Conservation (phyloP, 306 rosid species). For the Vigna hirtella region DNA sequence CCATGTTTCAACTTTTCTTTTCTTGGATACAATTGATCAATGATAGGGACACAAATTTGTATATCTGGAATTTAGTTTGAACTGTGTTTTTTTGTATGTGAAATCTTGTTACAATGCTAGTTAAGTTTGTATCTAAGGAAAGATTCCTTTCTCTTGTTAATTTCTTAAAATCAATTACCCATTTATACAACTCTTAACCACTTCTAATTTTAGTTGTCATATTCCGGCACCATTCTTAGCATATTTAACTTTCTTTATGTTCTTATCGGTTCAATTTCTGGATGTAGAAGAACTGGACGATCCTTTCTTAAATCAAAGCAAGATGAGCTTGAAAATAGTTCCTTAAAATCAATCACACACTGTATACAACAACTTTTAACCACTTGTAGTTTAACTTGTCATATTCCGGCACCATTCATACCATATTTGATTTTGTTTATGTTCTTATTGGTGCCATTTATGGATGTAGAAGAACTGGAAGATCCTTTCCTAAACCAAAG, state of each 20-base stretch:
- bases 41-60: constrained; percentile 22
- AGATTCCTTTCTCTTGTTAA: neutral
- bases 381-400: neutral
- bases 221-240: neutral
- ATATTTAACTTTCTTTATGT: neutral
- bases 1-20: constrained; percentile 32
- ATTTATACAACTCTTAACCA: neutral
- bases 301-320: constrained; percentile 48
- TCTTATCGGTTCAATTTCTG: constrained; percentile 39
- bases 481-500: constrained; percentile 48
- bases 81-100: constrained; percentile 12
- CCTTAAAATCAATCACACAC: neutral
- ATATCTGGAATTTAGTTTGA: constrained; percentile 23
- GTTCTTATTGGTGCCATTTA: constrained; percentile 30
- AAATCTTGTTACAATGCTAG: neutral
- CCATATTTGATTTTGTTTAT: neutral
- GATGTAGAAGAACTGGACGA: constrained; percentile 54
- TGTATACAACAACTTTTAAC: neutral
- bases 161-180: neutral
- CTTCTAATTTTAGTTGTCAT: neutral
- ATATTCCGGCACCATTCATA: neutral
- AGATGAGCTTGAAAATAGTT: constrained; percentile 18
- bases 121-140: neutral
- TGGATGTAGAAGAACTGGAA: constrained; percentile 56
- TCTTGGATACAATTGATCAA: constrained; percentile 14